These are phyloP conservation scores for Solanum appendiculatum DNA, from an alignment of 257 asterid genomes.

Conservation along the genomic window DNA sequence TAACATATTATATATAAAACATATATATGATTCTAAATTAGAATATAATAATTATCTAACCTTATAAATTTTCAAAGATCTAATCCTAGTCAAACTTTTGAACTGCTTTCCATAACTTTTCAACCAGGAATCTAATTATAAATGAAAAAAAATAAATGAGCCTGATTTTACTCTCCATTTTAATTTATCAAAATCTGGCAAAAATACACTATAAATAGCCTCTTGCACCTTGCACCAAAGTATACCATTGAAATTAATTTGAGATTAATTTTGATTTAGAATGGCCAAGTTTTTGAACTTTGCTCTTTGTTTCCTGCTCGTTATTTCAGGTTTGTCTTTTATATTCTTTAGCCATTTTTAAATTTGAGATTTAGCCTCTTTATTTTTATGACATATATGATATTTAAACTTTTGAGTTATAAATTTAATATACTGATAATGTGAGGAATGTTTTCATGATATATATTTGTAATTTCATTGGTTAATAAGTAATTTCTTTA, in stretches of 20 bases:
- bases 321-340: background rate
- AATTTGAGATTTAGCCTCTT: background rate
- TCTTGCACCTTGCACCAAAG: background rate
- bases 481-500: background rate
- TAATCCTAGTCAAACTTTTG: background rate
- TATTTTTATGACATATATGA: background rate
- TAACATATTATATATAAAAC: background rate
- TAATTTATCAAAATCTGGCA: background rate
- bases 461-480: background rate
- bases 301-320: background rate
- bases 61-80: background rate
- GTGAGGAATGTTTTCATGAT: background rate
- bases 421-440: background rate
- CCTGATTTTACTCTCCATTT: background rate
- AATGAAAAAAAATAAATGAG: background rate
- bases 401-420: background rate
- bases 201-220: background rate
- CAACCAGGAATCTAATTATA: background rate
- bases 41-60: background rate
- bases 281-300: background rate
- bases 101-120: background rate
- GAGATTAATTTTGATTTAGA: background rate
- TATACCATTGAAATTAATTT: background rate
- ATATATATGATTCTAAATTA: background rate
- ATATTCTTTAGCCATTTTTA: no score